Conservation (phyloP, 352 stramenopile species). For the Globisporangium takayamanum region DNA sequence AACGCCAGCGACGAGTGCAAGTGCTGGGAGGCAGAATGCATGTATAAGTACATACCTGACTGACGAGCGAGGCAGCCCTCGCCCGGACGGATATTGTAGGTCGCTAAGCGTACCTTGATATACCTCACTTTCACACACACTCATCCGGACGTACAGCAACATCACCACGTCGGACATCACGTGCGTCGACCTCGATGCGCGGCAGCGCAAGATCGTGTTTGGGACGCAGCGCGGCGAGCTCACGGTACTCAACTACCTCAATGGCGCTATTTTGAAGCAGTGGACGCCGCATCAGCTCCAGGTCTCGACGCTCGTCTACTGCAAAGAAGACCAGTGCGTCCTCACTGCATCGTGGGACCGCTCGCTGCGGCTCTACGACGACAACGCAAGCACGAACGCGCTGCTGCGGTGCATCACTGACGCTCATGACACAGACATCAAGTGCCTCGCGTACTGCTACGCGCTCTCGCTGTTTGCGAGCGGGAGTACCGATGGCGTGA, state of each 20-base stretch:
- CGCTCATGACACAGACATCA: constrained; percentile 71
- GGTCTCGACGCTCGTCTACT: constrained; percentile 63
- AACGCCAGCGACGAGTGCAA: no score
- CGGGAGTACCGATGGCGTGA: constrained; percentile 44
- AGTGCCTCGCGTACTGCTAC: constrained; percentile 72
- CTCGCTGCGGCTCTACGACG: constrained; percentile 66
- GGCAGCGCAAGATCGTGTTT: constrained; percentile 65
- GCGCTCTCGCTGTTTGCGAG: constrained; percentile 58
- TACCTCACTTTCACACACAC: no score
- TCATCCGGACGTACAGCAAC: constrained; percentile 57
- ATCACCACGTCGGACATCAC: constrained; percentile 56
- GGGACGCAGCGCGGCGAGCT: constrained; percentile 62
- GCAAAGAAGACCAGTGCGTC: constrained; percentile 68
- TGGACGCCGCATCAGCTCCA: constrained; percentile 61
- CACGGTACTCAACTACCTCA: constrained; percentile 71
- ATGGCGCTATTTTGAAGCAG: constrained; percentile 51
- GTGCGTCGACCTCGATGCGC: constrained; percentile 58
- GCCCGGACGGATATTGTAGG: no score
- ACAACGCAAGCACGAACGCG: constrained; percentile 43
- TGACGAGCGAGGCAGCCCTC: no score
- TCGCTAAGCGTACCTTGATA: no score
- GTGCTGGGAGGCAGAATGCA: no score
- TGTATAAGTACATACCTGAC: no score
- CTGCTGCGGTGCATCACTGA: constrained; percentile 63
- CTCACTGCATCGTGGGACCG: constrained; percentile 73